phyloP scores from a whole-genome alignment of 352 stramenopile species.

The Phytophthora pisi region DNA sequence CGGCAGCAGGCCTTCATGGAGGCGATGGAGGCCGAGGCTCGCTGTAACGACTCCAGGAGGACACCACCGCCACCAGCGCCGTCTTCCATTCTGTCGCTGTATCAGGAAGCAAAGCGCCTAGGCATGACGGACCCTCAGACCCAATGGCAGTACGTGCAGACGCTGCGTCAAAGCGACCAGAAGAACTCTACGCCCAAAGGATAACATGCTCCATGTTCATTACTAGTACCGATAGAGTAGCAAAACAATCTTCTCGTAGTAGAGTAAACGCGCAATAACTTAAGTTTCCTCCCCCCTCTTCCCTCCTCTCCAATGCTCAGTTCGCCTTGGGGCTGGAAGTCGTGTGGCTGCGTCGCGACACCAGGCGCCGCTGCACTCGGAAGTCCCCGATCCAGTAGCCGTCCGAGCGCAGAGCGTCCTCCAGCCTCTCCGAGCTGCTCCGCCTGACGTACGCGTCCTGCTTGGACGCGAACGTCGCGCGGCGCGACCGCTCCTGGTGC shows the following conservation, averaged over 20 bases:
- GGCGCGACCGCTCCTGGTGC: conserved; percentile 31
- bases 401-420: conserved; percentile 63
- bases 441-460: conserved; percentile 33
- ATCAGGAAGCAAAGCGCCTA: conserved; percentile 44
- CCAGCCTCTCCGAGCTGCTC: conserved; percentile 45
- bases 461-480: conserved; percentile 36
- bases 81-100: conserved; percentile 46
- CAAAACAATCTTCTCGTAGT: conserved; percentile 26
- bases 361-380: conserved; percentile 48
- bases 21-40: conserved; percentile 56
- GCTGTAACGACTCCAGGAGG: background rate
- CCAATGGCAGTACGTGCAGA: conserved; percentile 52
- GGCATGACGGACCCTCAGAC: conserved; percentile 38
- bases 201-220: conserved; percentile 17
- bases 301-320: conserved; percentile 6
- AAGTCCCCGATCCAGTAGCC: conserved; percentile 87
- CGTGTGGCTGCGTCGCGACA: conserved; percentile 34
- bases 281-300: conserved; percentile 12
- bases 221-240: conserved; percentile 21
- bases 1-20: conserved; percentile 59
- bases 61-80: background rate
- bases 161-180: conserved; percentile 19
- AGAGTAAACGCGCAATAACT: conserved; percentile 42
- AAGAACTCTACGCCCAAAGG: conserved; percentile 10
- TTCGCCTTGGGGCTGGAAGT: conserved; percentile 31